Conservation (phyloP, 2,329 filamentous ascomycete species). For the Laburnicola sp. region DNA sequence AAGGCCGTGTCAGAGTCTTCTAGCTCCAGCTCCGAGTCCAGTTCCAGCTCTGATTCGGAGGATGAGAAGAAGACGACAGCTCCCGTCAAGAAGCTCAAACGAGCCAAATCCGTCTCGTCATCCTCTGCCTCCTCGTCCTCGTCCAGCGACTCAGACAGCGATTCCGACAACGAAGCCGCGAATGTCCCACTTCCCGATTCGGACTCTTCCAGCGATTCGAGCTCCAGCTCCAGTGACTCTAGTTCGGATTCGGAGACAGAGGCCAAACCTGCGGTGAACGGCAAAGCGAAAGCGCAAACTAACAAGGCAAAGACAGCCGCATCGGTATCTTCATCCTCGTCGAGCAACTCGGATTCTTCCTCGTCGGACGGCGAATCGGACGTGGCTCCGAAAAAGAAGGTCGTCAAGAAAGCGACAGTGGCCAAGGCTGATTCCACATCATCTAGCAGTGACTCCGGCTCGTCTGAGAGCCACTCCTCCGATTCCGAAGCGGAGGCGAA, state of each 20-base stretch:
- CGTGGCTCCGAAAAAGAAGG: slow-evolving; percentile 19
- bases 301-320: slow-evolving; percentile 23
- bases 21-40: slow-evolving; percentile 23
- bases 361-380: slow-evolving; percentile 29
- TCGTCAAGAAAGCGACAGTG: slow-evolving; percentile 15
- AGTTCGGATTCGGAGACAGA: slow-evolving; percentile 33
- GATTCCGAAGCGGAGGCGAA: slow-evolving; percentile 17
- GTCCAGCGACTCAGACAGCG: slow-evolving; percentile 25
- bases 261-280: slow-evolving; percentile 1
- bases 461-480: slow-evolving; percentile 19
- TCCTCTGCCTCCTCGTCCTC: slow-evolving; percentile 31
- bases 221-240: slow-evolving; percentile 28
- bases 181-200: slow-evolving; percentile 36
- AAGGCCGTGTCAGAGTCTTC: slow-evolving; percentile 26
- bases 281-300: slow-evolving; percentile 10
- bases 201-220: slow-evolving; percentile 33
- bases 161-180: slow-evolving; percentile 28
- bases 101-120: slow-evolving; percentile 24
- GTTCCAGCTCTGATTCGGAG: slow-evolving; percentile 41
- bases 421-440: slow-evolving; percentile 19
- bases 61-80: slow-evolving; percentile 20
- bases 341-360: slow-evolving; percentile 29
- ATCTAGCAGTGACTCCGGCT: slow-evolving; percentile 29
- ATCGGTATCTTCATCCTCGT: slow-evolving; percentile 29
- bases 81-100: slow-evolving; percentile 22